Evolutionary conservation across 2,329 filamentous ascomycete species (phyloP).

Genomic region (Pseudogymnoascus sp.): DNA sequence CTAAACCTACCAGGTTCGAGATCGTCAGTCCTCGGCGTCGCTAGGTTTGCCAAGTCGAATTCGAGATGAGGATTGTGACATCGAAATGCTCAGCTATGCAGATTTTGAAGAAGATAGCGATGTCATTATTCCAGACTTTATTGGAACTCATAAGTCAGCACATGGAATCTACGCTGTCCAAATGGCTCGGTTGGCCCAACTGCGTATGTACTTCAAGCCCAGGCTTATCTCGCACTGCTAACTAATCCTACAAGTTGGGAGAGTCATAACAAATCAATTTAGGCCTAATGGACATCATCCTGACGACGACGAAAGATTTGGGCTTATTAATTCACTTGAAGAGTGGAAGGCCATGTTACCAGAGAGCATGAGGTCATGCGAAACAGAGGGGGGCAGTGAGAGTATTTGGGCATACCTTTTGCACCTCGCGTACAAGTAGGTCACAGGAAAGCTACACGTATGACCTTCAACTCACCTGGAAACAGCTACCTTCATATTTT

Average conservation of each 20-base stretch:
- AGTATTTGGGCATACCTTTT: slow-evolving; percentile 36
- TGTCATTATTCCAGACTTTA: slow-evolving; percentile 23
- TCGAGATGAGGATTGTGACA: slow-evolving; percentile 44
- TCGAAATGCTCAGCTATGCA: slow-evolving; percentile 33
- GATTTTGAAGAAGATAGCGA: slow-evolving; percentile 35
- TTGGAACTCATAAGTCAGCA: slow-evolving; percentile 31
- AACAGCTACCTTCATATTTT: slow-evolving; percentile 40
- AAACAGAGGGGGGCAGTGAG: not conserved
- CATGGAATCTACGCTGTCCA: slow-evolving; percentile 33
- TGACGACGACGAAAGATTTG: not conserved
- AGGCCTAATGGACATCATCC: slow-evolving; percentile 20
- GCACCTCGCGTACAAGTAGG: slow-evolving; percentile 41
- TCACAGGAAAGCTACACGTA: not conserved
- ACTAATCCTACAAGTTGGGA: slow-evolving; percentile 26
- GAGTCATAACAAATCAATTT: slow-evolving; percentile 35
- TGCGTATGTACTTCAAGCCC: slow-evolving; percentile 25
- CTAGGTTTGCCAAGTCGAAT: slow-evolving; percentile 42
- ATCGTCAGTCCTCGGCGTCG: slow-evolving; percentile 42
- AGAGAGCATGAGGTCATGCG: not conserved
- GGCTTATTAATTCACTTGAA: slow-evolving; percentile 4
- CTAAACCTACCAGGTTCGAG: slow-evolving; percentile 19
- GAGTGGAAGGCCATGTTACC: slow-evolving; percentile 7
- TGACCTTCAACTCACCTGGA: not conserved
- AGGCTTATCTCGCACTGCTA: not conserved
- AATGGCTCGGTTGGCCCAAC: slow-evolving; percentile 35